These are phyloP conservation scores for Vanrija sp. DNA, from an alignment of 1,284 basidiomycete species.

Conservation along the genomic window DNA sequence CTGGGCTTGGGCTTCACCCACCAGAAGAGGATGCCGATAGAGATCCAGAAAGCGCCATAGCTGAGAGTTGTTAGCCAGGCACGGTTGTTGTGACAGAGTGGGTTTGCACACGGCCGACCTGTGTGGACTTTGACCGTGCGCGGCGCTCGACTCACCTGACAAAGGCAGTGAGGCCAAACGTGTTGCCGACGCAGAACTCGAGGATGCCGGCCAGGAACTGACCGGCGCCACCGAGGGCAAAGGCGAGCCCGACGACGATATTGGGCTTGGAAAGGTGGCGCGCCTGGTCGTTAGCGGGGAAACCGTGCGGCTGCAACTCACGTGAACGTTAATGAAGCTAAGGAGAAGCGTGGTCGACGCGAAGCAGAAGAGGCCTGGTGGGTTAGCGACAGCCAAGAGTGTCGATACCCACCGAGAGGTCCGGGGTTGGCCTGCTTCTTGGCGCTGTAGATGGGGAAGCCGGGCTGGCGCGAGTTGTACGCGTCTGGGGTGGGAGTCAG, in stretches of 20 bases:
- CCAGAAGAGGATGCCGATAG: slow-evolving; percentile 54
- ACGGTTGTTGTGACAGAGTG: slow-evolving; percentile 20
- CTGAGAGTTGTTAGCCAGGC: slow-evolving; percentile 35
- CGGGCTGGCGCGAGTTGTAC: no score
- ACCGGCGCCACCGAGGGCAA: slow-evolving; percentile 70
- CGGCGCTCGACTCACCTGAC: slow-evolving; percentile 13
- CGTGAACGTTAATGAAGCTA: not conserved
- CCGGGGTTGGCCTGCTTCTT: not conserved
- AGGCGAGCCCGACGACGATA: slow-evolving; percentile 61
- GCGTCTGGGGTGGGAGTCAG: no score
- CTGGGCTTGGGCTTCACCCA: not conserved
- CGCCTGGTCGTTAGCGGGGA: no score
- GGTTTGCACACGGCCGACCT: no score
- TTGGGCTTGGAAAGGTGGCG: slow-evolving; percentile 19
- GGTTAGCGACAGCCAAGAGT: not conserved
- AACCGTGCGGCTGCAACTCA: no score
- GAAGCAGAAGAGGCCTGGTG: slow-evolving; percentile 6
- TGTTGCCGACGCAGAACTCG: slow-evolving; percentile 60
- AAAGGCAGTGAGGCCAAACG: slow-evolving; percentile 61
- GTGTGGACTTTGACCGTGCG: no score
- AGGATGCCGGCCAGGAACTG: slow-evolving; percentile 54
- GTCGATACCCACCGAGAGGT: not conserved
- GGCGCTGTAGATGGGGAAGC: no score
- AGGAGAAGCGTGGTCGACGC: slow-evolving; percentile 1
- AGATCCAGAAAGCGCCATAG: slow-evolving; percentile 76